Evolutionary conservation across 1,284 basidiomycete genomes (phyloP), one percentile per base, ranked within the genome.

Genomic region (Phellinidium pouzarii): DNA sequence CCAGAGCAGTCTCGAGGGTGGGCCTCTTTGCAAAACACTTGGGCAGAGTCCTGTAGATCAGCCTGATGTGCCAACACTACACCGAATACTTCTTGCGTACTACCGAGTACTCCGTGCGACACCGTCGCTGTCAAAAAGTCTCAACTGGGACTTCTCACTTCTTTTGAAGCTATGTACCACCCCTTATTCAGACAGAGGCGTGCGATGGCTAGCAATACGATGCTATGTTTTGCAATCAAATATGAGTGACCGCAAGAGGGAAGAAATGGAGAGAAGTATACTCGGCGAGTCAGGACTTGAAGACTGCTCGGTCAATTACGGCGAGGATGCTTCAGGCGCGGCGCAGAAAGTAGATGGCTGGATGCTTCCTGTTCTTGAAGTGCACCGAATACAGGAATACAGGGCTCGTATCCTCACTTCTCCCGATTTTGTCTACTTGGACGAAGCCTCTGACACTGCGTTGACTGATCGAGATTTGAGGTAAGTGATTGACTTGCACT

Each of bases 61-160:
- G 3, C 54, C 78, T 43, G 72, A 79, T 31, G 54, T 65, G 1
- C 61, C 62, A 9, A 71, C 74, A 14, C 67, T 91, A 3, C 88
- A 93, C 36, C 70, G 73, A 23, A 66, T 87, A 0, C 77, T 95
- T 12, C 74, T 94, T 40, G 79, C 87, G 1, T 90, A 92, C 63
- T 88, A 87, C 62, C 84, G 92, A 36, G 76, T 94, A 38, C 72
- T 93, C 11, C 75, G 77, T 59, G 80, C 81, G 41, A 91, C 91
- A 63, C 80, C 82, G 11, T 68, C 78, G 52, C 73, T 93, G 8
- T 83, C 88, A 1, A 58, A 65, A 9, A 68, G 77, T 14, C 68
- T 83, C n/a, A 62, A 69, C 44, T 93, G 91, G 90, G 71, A 89
- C 0, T 64, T 82, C 20, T 68, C 74, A 0, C 77, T 79, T 11